Conservation (phyloP, 169 alveolate genomes). For the Cyclospora cayetanensis region DNA sequence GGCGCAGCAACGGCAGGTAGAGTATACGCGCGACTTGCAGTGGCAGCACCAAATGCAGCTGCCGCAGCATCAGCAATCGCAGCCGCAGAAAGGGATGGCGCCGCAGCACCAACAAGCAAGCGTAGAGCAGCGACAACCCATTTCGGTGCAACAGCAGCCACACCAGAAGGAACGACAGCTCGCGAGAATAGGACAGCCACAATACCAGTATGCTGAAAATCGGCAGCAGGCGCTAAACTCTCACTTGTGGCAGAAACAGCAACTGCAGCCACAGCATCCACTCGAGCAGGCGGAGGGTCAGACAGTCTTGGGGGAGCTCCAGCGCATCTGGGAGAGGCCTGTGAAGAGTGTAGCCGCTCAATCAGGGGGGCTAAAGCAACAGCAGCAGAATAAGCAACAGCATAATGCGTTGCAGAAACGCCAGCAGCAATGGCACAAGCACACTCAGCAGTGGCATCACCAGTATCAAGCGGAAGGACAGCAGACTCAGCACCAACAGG, state of each 20-base stretch:
- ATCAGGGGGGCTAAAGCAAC: not conserved
- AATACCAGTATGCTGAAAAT: too few species aligned
- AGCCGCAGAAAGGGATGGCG: not conserved
- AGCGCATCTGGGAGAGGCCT: not conserved
- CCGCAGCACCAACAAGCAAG: not conserved
- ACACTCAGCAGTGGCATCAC: not conserved
- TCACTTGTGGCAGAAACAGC: not conserved
- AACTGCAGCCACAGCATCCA: not conserved
- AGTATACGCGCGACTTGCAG: not conserved
- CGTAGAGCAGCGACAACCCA: not conserved
- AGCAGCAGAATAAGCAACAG: not conserved
- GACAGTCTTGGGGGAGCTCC: not conserved
- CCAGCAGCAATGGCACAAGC: not conserved
- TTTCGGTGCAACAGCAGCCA: not conserved
- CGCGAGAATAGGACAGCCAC: too few species aligned
- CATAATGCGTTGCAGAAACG: not conserved
- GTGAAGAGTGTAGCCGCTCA: not conserved
- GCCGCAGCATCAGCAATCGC: not conserved
- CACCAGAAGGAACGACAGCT: too few species aligned
- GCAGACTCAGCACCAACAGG: conserved; percentile 11
- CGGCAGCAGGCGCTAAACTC: not conserved
- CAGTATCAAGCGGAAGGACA: not conserved
- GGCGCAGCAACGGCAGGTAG: not conserved
- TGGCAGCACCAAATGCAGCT: not conserved
- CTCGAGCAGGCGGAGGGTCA: not conserved